Percentiles rank a stretch among this genome's conserved stretches.
phyloP scores from a whole-genome alignment of 352 stramenopile genomes.

The Pythium oligandrum region DNA sequence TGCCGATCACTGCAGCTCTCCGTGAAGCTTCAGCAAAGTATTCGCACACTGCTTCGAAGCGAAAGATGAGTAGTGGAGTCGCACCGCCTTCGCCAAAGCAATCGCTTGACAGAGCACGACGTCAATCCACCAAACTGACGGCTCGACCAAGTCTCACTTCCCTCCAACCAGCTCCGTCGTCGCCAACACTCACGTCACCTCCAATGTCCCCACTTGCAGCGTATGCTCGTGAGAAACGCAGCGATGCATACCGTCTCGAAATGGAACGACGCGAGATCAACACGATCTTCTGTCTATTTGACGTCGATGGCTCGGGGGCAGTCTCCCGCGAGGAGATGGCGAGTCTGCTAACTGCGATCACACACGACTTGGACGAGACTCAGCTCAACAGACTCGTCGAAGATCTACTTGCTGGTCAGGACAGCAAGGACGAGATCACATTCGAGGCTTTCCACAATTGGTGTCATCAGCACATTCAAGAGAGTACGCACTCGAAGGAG shows the following conservation, averaged over 20 bases:
- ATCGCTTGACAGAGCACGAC: slow-evolving; percentile 9
- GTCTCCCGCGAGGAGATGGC: slow-evolving; percentile 63
- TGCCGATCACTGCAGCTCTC: slow-evolving; percentile 35
- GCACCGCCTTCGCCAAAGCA: neutral
- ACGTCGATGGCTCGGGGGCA: slow-evolving; percentile 51
- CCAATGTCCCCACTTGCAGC: slow-evolving; percentile 46
- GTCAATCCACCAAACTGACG: slow-evolving; percentile 15
- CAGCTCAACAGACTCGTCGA: slow-evolving; percentile 58
- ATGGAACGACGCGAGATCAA: slow-evolving; percentile 66
- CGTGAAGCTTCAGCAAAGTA: slow-evolving; percentile 29
- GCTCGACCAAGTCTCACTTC: neutral
- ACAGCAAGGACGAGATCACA: slow-evolving; percentile 37
- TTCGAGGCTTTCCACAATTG: slow-evolving; percentile 73
- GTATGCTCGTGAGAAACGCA: slow-evolving; percentile 45
- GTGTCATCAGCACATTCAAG: slow-evolving; percentile 57
- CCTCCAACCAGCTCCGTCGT: neutral
- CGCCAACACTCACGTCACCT: slow-evolving; percentile 17
- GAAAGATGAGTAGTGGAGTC: slow-evolving; percentile 3
- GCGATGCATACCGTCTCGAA: slow-evolving; percentile 51
- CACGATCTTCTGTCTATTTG: slow-evolving; percentile 68
- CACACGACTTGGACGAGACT: slow-evolving; percentile 51
- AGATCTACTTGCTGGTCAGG: slow-evolving; percentile 36
- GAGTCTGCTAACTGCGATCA: slow-evolving; percentile 50
- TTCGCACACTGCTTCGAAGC: slow-evolving; percentile 15
- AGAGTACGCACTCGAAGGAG: slow-evolving; percentile 47